A percentile compares a stretch with the other conserved stretches of the same genome.
Conservation (phyloP, 108 stramenopile genomes). For the Fragilaria radians region DNA sequence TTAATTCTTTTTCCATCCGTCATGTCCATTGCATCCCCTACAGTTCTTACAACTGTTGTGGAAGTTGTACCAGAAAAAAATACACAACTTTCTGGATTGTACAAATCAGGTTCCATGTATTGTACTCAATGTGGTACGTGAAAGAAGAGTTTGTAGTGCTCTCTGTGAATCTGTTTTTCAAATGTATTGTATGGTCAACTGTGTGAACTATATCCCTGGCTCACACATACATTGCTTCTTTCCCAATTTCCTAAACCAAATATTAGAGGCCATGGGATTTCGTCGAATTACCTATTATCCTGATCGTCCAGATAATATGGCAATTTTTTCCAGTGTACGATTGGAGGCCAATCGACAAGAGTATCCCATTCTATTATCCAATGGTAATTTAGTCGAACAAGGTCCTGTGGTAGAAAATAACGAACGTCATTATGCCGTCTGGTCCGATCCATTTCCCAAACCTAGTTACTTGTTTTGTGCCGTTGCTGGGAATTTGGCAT, state of each 20-base stretch:
- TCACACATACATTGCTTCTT: neutral
- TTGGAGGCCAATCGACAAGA: conserved; percentile 70
- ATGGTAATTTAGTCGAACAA: conserved; percentile 85
- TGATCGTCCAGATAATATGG: conserved; percentile 93
- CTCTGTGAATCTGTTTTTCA: neutral
- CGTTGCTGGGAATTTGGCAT: conserved; percentile 87
- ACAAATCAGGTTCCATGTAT: conserved; percentile 82
- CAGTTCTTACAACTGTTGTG: conserved; percentile 49
- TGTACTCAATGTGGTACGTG: conserved; percentile 89
- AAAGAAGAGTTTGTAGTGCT: neutral
- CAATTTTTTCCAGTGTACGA: conserved; percentile 61
- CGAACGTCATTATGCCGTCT: conserved; percentile 75
- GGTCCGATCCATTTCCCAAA: conserved; percentile 95
- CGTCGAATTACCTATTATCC: conserved; percentile 91
- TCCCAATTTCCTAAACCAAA: conserved; percentile 20
- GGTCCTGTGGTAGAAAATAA: conserved; percentile 35
- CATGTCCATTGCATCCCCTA: neutral
- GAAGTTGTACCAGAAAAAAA: conserved; percentile 83
- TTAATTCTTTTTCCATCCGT: conserved; percentile 36
- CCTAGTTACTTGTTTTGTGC: conserved; percentile 93
- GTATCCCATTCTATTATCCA: conserved; percentile 86
- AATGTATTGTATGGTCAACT: no score
- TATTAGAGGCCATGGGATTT: conserved; percentile 85
- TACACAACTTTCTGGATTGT: conserved; percentile 88
- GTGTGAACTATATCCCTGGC: no score